Evolutionary conservation across 352 stramenopile species (phyloP), one percentile per base, ranked within the genome.

Genomic region (Phytophthora pluvialis): DNA sequence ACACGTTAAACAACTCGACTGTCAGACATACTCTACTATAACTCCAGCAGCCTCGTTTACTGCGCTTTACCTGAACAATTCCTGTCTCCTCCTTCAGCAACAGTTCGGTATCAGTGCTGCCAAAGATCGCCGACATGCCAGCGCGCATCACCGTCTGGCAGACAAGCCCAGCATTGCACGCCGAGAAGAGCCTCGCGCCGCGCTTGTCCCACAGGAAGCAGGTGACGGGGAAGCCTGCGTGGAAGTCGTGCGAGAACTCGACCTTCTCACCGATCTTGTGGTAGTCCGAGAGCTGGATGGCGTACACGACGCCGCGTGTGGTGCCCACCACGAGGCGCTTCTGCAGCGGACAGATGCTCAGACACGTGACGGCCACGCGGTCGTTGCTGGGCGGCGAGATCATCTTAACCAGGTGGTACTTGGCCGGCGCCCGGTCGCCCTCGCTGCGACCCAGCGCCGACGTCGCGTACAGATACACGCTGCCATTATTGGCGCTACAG

Each of bases 331-430:
- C 83, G 12, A 96, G 75, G 11, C 84, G 78, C 47, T 93, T 91
- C 57, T 96, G 86, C 61, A 80, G 56, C 13, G 88, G 88, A 51
- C 83, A 93, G 62, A 96, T 91, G 44, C 75, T 93, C 35, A 95
- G 52, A 67, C 85, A 90, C 25, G 86, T 82, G 25, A 95, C 78
- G 43, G 76, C 72, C 47, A 90, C 73, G 50, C 86, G 85, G 58
- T 95, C 85, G 32, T 84, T 86, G 36, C 73, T 82, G 12, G 85
- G 84, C 12, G 84, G 82, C 16, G 85, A 73, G 64, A 96, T 94
- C 72, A 90, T 91, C 67, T 96, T 96, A n/a, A 96, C 84, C 33
- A 96, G 61, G 68, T 91, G 84, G 57, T 92, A 94, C 63, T 93
- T 93, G 58, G 72, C 56, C 28, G 52, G 33, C 6, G 36, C 25